These are phyloP conservation scores for Boletus pseudo-olivaceus DNA, from an alignment of 768 basidiomycete genomes.

Conservation along the genomic window DNA sequence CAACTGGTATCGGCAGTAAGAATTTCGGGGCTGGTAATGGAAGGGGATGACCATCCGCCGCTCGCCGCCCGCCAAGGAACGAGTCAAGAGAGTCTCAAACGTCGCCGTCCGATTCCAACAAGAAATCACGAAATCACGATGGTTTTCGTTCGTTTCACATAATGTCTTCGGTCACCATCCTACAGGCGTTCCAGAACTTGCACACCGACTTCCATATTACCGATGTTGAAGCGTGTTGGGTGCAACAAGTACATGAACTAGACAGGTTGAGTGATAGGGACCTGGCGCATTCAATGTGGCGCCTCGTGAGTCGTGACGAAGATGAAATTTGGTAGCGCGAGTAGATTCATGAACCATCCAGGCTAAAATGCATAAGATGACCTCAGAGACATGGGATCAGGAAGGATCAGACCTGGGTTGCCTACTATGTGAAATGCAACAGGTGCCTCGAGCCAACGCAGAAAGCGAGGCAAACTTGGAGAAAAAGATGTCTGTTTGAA, in stretches of 20 bases:
- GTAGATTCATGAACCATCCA: not conserved
- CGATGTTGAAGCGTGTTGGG: not conserved
- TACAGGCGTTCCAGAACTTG: not conserved
- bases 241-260: not conserved
- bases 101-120: not conserved
- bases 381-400: not conserved
- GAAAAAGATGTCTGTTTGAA: not conserved
- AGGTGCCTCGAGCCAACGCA: not conserved
- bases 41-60: not conserved
- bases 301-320: not conserved
- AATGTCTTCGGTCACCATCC: not conserved
- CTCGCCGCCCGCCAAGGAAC: not conserved
- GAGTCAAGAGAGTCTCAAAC: not conserved
- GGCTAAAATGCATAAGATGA: not conserved
- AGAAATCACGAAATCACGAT: not conserved
- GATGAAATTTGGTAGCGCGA: not conserved
- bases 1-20: not conserved
- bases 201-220: slow-evolving; percentile 2
- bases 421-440: not conserved
- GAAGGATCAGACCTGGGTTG: slow-evolving; percentile 1
- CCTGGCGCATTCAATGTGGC: not conserved
- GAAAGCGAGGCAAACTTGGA: not conserved
- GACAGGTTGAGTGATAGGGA: not conserved
- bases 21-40: not conserved
- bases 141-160: not conserved